These are phyloP conservation scores for Amylostereum areolatum DNA, from an alignment of 1,284 basidiomycete genomes.

Conservation along the genomic window DNA sequence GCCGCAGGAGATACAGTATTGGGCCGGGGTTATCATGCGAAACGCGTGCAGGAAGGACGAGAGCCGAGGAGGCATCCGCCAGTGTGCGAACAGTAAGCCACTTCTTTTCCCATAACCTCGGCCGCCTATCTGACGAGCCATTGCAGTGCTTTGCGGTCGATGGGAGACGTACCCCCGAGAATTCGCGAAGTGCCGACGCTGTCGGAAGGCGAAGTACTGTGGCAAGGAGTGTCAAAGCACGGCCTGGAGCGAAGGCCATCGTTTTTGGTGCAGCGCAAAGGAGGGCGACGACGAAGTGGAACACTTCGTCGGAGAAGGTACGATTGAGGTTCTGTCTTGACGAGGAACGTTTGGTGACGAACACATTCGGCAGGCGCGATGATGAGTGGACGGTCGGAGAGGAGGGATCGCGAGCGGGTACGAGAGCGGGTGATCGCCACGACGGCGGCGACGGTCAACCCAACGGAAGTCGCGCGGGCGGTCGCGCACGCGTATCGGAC, in stretches of 20 bases:
- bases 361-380: conserved; percentile 7
- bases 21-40: conserved; percentile 99
- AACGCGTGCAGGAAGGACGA: conserved; percentile 99
- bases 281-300: conserved; percentile 61
- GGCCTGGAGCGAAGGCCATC: conserved; percentile 95
- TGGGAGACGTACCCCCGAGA: conserved; percentile 94
- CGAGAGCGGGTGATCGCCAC: conserved; percentile 24
- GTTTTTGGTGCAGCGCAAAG: conserved; percentile 82
- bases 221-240: conserved; percentile 97
- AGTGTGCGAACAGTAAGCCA: conserved; percentile 90
- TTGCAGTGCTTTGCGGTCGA: conserved; percentile 82
- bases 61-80: conserved; percentile 84
- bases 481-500: conserved; percentile 5
- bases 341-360: conserved; percentile 5
- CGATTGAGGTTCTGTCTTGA: conserved; percentile 2
- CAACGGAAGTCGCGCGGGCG: conserved; percentile 12
- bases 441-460: conserved; percentile 10
- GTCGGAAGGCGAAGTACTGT: conserved; percentile 98
- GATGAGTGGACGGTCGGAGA: conserved; percentile 6
- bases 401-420: conserved; percentile 17
- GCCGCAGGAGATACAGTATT: conserved; percentile 93
- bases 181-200: conserved; percentile 95
- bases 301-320: conserved; percentile 16
- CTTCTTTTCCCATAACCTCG: conserved; percentile 2
- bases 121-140: conserved; percentile 2